A percentile compares a stretch with the other conserved stretches of the same genome.
phyloP scores from a whole-genome alignment of 1,284 basidiomycete species.

The Inonotus obliquus region DNA sequence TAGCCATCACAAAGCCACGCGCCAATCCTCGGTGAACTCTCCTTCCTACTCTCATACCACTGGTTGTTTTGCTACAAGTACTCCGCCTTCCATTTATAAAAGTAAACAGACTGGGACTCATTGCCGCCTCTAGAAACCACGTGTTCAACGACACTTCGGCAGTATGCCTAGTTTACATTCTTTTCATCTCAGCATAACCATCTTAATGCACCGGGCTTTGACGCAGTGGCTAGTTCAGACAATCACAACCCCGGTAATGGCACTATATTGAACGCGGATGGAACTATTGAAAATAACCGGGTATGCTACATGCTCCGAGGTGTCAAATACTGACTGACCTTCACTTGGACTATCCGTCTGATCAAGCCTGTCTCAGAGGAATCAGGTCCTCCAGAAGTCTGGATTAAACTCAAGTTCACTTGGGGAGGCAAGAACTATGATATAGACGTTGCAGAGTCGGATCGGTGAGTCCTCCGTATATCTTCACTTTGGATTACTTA shows the following conservation, averaged over 20 bases:
- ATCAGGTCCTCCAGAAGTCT: slow-evolving; percentile 29
- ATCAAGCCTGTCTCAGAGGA: slow-evolving; percentile 5
- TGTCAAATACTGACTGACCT: not conserved
- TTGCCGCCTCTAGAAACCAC: no score
- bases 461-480: slow-evolving; percentile 42
- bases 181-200: not conserved
- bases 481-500: not conserved
- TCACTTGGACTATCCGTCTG: not conserved
- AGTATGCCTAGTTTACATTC: not conserved
- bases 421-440: slow-evolving; percentile 59
- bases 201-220: not conserved
- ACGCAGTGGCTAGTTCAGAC: not conserved
- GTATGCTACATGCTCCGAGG: not conserved
- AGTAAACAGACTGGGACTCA: no score
- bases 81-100: no score
- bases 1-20: not conserved
- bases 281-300: slow-evolving; percentile 5
- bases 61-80: no score
- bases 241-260: not conserved
- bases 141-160: no score
- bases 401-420: slow-evolving; percentile 59
- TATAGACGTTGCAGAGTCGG: slow-evolving; percentile 63
- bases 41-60: not conserved
- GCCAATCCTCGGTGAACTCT: not conserved
- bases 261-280: slow-evolving; percentile 2